phyloP scores from a whole-genome alignment of 257 asterid genomes.

The Ilex asprella region DNA sequence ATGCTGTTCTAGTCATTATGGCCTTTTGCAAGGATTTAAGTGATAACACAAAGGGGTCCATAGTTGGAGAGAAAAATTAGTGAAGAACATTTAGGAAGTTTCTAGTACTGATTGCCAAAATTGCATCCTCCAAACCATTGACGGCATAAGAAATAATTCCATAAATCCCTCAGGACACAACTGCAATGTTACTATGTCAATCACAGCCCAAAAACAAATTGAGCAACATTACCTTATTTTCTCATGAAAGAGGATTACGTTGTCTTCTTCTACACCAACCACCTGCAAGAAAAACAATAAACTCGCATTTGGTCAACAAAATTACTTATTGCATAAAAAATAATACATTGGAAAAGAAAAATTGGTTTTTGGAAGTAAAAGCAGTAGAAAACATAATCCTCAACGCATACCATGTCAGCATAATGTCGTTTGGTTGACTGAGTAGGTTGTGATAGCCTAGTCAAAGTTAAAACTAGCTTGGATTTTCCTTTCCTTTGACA shows the following conservation, averaged over 20 bases:
- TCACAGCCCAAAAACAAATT: too few species aligned
- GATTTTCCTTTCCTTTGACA: constrained; percentile 63
- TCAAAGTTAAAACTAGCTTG: constrained; percentile 64
- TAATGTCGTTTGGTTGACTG: constrained; percentile 58
- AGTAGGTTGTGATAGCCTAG: constrained; percentile 60
- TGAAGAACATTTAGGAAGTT: too few species aligned
- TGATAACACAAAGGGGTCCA: background rate
- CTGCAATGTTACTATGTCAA: too few species aligned
- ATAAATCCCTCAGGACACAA: too few species aligned
- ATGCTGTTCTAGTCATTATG: too few species aligned
- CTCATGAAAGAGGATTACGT: constrained; percentile 64
- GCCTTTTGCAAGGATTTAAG: too few species aligned
- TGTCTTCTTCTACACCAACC: constrained; percentile 69
- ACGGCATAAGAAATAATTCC: too few species aligned
- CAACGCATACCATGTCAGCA: constrained; percentile 74
- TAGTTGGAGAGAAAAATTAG: constrained; percentile 1
- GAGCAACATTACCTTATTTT: constrained; percentile 60
- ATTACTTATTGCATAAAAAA: background rate
- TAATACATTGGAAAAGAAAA: background rate
- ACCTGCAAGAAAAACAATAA: constrained; percentile 38
- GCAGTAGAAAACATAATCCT: constrained; percentile 2
- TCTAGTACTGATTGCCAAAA: too few species aligned
- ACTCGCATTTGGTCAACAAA: constrained; percentile 2
- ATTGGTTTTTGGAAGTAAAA: background rate
- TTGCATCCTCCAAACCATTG: too few species aligned